Base-by-base conservation (phyloP, 2,329 filamentous ascomycete genomes). In the Mycosphaerelloides madeirae region DNA sequence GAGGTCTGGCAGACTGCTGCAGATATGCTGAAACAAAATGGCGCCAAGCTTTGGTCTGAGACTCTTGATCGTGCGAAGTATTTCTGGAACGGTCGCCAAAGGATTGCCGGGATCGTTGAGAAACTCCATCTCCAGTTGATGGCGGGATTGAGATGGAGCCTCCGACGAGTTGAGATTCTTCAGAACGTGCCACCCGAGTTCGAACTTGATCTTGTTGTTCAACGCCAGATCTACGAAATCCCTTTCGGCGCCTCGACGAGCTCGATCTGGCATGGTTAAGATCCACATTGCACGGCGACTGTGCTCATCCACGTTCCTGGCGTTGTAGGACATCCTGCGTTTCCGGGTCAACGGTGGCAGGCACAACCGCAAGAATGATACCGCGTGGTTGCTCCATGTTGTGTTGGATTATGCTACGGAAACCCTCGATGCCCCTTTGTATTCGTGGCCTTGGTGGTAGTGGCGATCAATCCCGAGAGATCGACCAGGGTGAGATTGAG, bases 311-410 rank as follows among this genome's bases (percentile, higher is more conserved):
- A 77, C 69, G 32, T 64, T 54, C 14, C 66, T 63, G 2, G 68
- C 71, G 73, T 11, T 75, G 68, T 0, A 79, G 63, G 3, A 85
- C 73, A 8, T 71, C 65, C 54, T 86, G 81, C 25, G 80, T 76
- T 5, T 76, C 76, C 51, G 72, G 68, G 32, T 80, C 70, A 12
- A 65, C 66, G 49, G 65, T 66, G 0, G 68, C 68, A 3, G 59
- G 64, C 6, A 71, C 56, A 0, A 70, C 64, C 1, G 59, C 56
- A 11, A 58, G 53, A 28, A 57, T 78, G 45, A 58, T 57, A 53
- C 72, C 83, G n/a, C 78, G 70, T 11, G 65, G 57, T 20, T 75
- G 69, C n/a, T 56, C 55, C 69, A 85, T 80, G 52, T 85, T 85
- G 0, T 62, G 61, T 2, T 73, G 57, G 0, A 74, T 69, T n/a